phyloP scores from a whole-genome alignment of 23 red algal species.

The Cyanidioschyzon merolae region DNA sequence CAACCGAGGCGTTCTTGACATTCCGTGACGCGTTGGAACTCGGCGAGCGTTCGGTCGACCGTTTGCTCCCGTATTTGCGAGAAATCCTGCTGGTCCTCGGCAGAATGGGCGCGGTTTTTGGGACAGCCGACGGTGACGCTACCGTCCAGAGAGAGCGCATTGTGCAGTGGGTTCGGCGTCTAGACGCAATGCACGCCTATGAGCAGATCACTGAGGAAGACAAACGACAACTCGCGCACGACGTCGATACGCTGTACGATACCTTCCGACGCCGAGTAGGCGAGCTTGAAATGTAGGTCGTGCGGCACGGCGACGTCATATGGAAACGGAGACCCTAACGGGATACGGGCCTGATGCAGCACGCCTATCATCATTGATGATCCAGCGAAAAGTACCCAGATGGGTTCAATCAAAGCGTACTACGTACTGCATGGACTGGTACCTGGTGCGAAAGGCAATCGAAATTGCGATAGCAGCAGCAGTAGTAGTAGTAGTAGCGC shows the following conservation, averaged over 20 bases:
- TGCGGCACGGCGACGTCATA: no score
- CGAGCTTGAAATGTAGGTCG: conserved; percentile 15
- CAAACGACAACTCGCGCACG: conserved; percentile 8
- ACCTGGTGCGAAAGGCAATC: no score
- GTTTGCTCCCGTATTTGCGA: neutral
- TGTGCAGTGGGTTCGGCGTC: conserved; percentile 10
- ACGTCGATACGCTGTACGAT: neutral
- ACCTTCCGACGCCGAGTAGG: neutral
- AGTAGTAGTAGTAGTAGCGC: no score
- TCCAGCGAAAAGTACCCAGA: no score
- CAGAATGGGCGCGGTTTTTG: neutral
- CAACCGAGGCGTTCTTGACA: conserved; percentile 13
- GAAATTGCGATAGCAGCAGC: no score
- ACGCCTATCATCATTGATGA: no score
- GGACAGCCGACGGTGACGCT: neutral
- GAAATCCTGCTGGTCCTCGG: neutral
- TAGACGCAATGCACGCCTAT: neutral
- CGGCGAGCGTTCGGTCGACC: conserved; percentile 2
- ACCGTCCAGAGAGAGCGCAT: neutral
- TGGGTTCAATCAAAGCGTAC: no score
- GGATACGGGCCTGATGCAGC: no score
- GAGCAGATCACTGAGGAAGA: conserved; percentile 9
- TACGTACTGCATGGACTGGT: no score
- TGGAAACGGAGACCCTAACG: no score
- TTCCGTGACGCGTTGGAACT: neutral